phyloP scores from a whole-genome alignment of 495 filamentous ascomycete species.

The Paragyromitra xinjiangensis region DNA sequence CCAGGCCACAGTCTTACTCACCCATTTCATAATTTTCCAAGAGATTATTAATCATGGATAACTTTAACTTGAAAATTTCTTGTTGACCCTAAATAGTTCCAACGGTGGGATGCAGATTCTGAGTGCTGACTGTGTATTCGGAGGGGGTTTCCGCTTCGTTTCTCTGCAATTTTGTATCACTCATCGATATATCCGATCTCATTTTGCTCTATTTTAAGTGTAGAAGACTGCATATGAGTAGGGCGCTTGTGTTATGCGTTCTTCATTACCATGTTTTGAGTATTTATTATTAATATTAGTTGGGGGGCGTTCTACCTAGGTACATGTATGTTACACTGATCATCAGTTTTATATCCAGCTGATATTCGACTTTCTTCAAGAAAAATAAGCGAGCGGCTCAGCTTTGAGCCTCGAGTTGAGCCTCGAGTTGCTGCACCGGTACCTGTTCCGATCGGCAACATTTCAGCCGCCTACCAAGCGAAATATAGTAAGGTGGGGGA shows the following conservation, averaged over 20 bases:
- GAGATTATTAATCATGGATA: neutral
- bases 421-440: constrained; percentile 21
- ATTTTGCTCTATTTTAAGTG: constrained; percentile 9
- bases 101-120: neutral
- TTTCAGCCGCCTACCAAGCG: constrained; percentile 6
- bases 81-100: neutral
- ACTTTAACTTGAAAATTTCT: neutral
- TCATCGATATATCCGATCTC: neutral
- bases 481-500: neutral
- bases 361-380: constrained; percentile 11
- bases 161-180: neutral
- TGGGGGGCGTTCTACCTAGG: neutral
- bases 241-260: neutral
- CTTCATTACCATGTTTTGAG: constrained; percentile 2
- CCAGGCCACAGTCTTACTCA: neutral
- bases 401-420: constrained; percentile 34
- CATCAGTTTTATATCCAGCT: constrained; percentile 2
- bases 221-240: neutral
- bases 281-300: neutral
- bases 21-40: neutral
- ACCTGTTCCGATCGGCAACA: neutral
- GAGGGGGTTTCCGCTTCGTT: neutral
- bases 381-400: constrained; percentile 20
- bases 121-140: constrained; percentile 15
- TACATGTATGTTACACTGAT: constrained; percentile 20